Base-by-base conservation (phyloP, 306 rosid genomes). In the Cucurbita argyrosperma region DNA sequence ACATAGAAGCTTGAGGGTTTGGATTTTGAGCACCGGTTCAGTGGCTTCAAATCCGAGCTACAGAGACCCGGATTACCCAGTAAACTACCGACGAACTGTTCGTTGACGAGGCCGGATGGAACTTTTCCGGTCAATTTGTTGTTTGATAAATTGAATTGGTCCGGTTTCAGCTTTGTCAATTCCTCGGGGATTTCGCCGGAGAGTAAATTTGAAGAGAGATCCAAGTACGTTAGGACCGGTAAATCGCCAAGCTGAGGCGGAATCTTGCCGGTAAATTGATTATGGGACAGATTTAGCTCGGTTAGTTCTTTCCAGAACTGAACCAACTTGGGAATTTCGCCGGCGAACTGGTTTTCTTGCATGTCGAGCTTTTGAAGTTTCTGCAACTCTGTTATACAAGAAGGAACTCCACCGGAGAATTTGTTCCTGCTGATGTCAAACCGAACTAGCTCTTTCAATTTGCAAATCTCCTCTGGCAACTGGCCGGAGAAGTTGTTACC, bases 101-200 rank as follows among this genome's bases (percentile, higher is more conserved):
- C 76, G 23, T 67, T 60, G 74, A 78, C 67, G 65, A 95, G 80
- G 56, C 80, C 90, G 0, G 84, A n/a, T 47, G 99, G 99, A 4
- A 94, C 83, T 57, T 81, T 63, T 0, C 96, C 97, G 14, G 70
- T 38, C 42, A 94, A 73, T 47, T 81, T 80, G 80, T 95, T 95
- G 42, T 63, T 56, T 0, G 96, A 89, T 30, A 91, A 76, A 8
- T 88, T 84, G 90, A 95, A 89, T 53, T 75, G 66, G 69, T 85
- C 83, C 6, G 88, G 84, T 71, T 59, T 87, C 2, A 94, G 87
- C 42, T 83, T 95, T 8, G 88, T 81, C 57, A 91, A 72, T 65
- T 82, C 84, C 50, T 51, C 71, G 18, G 96, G 97, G 74, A 95
- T 91, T 75, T 80, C 71, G 1, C 99, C 96, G 1, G 87, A 82